Base-by-base conservation (phyloP, 164 flowering plant genomes). In the Macadamia tetraphylla region DNA sequence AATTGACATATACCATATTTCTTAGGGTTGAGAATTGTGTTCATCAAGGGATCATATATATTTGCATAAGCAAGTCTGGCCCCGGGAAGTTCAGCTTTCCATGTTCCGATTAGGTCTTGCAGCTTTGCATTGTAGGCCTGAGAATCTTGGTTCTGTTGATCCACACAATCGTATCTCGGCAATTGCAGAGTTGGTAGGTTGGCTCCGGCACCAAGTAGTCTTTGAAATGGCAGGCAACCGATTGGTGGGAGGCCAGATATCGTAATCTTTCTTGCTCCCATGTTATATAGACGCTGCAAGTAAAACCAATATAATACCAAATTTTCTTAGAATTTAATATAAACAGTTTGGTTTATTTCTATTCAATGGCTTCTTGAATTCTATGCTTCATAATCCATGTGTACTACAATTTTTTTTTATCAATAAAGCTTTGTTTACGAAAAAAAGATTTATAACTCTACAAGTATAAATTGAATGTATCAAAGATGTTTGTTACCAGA, bases 151-250 rank as follows among this genome's bases (percentile, higher is more conserved):
- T 82, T 80, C 56, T 80, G 74, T 49, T 72, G 44, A 29, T 67
- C 52, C 2, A 66, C 62, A 52, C 85, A 80, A 11, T 1, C 30
- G 0, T 74, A 77, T 9, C 51, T 64, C 18, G 65, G 60, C 61
- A 30, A 14, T 57, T 56, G 60, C 6, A 30, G 1, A 49, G 55
- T 56, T 30, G 72, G 66, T 8, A 65, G 11, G 0, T 70, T 13
- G 69, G 67, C 69, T 12, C 69, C 71, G 2, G 67, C 58, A 0
- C 78, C 70, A 61, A 74, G 3, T 35, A 35, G 5, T 5, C 5
- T 68, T 52, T 75, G 80, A 7, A 79, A 1, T 1, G 82, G 82
- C 63, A 82, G 49, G 59, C 85, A 82, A 14, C 85, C 82, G 9
- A 75, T 58, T 9, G 82, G 84, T 17, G 82, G 81, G 9, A 79